phyloP scores from a whole-genome alignment of 345 rosid genomes.

The Populus ilicifolia region DNA sequence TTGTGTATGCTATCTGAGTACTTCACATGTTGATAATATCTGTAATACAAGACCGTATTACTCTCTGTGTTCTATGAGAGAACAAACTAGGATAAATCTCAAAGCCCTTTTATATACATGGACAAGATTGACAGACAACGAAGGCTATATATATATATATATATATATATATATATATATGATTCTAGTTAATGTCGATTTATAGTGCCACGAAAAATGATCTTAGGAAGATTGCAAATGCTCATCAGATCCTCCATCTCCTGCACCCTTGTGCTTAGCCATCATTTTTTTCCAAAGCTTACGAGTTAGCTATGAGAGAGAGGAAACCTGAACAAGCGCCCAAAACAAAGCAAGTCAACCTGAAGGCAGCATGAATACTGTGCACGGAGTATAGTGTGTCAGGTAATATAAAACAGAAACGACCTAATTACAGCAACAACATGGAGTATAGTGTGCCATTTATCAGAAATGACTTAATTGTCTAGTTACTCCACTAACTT shows the following conservation, averaged over 20 bases:
- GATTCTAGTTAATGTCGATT: neutral
- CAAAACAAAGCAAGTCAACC: neutral
- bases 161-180: neutral
- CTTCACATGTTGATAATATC: neutral
- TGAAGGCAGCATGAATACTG: neutral
- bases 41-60: neutral
- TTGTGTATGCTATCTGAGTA: neutral
- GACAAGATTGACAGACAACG: neutral
- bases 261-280: neutral
- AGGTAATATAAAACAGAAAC: neutral
- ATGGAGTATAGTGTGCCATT: too few species aligned
- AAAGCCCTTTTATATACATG: neutral
- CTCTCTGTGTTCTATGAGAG: neutral
- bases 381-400: neutral
- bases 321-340: slow-evolving; percentile 11
- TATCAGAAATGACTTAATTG: too few species aligned
- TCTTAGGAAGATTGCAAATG: neutral
- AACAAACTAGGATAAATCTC: neutral
- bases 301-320: neutral
- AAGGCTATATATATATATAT: neutral
- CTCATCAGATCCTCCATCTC: neutral
- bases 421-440: neutral
- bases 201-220: neutral
- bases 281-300: neutral
- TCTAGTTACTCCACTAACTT: too few species aligned